Conservation (phyloP, 352 stramenopile species). For the Thalassiosira mediterranea region DNA sequence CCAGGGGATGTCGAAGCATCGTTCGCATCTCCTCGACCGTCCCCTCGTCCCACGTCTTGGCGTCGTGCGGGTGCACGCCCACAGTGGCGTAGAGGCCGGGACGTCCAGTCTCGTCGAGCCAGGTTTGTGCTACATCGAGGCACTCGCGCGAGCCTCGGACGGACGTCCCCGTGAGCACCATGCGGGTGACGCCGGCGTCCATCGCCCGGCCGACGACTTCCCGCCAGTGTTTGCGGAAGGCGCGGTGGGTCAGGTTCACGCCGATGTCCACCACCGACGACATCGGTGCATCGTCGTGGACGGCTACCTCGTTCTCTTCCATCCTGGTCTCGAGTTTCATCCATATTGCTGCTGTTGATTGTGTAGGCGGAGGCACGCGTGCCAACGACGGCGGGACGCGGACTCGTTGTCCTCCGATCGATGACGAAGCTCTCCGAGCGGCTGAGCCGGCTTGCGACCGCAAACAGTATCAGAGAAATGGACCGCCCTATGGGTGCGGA, state of each 20-base stretch:
- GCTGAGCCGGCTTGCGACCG: too few species aligned
- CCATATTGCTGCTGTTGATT: too few species aligned
- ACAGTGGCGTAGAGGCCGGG: constrained; percentile 53
- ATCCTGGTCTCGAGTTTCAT: too few species aligned
- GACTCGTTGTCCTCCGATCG: too few species aligned
- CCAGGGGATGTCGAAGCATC: constrained; percentile 46
- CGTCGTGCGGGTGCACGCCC: constrained; percentile 64
- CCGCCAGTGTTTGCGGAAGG: constrained; percentile 59
- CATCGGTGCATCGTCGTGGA: not conserved
- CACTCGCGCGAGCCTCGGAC: constrained; percentile 33
- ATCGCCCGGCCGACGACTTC: constrained; percentile 52
- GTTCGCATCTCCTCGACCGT: constrained; percentile 31
- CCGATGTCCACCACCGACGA: constrained; percentile 44
- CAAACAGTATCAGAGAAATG: too few species aligned
- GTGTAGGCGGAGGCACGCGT: too few species aligned
- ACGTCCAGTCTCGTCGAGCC: constrained; percentile 38
- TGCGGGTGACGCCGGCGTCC: constrained; percentile 48
- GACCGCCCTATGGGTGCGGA: too few species aligned
- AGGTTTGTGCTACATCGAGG: constrained; percentile 43
- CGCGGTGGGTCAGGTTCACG: constrained; percentile 59
- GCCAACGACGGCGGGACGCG: too few species aligned
- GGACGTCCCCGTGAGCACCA: constrained; percentile 52
- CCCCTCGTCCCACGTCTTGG: constrained; percentile 48
- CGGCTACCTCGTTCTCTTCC: not conserved
- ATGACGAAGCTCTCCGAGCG: too few species aligned